A percentile compares a stretch with the other conserved stretches of the same genome.
phyloP scores from a whole-genome alignment of 2,329 filamentous ascomycete species.

The Calonectria fujianensis region DNA sequence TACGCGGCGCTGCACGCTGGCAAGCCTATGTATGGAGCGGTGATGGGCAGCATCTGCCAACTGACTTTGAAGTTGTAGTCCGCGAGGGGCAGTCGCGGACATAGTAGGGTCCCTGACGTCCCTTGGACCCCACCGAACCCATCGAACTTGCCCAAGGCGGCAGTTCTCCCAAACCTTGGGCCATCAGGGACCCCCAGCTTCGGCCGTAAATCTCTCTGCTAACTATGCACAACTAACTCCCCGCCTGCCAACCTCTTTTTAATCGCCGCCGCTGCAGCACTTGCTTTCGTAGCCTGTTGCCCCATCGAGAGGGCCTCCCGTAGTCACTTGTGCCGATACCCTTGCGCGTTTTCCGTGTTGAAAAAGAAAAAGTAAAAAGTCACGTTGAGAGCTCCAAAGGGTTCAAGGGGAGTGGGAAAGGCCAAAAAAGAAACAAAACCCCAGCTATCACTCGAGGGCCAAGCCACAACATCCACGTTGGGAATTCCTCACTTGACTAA shows the following conservation, averaged over 20 bases:
- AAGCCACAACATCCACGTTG: neutral
- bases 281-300: slow-evolving; percentile 15
- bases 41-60: neutral
- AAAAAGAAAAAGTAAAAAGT: neutral
- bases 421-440: neutral
- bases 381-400: neutral
- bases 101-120: slow-evolving; percentile 18
- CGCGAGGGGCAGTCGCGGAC: slow-evolving; percentile 21
- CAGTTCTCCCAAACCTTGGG: slow-evolving; percentile 17
- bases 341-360: neutral
- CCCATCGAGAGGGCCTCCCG: slow-evolving; percentile 21
- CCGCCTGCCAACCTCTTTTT: slow-evolving; percentile 28
- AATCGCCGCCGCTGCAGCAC: slow-evolving; percentile 4
- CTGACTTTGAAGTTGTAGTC: slow-evolving; percentile 21
- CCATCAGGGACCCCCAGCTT: slow-evolving; percentile 5
- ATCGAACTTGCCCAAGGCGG: slow-evolving; percentile 24
- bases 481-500: neutral
- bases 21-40: slow-evolving; percentile 8
- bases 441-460: neutral
- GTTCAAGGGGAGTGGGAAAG: neutral
- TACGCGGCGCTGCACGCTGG: neutral
- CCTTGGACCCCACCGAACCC: slow-evolving; percentile 17
- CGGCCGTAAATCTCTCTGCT: slow-evolving; percentile 9
- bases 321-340: slow-evolving; percentile 24
- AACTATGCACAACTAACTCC: neutral